Base-by-base conservation (phyloP, 345 rosid species). In the Excoecaria cochinchinensis region DNA sequence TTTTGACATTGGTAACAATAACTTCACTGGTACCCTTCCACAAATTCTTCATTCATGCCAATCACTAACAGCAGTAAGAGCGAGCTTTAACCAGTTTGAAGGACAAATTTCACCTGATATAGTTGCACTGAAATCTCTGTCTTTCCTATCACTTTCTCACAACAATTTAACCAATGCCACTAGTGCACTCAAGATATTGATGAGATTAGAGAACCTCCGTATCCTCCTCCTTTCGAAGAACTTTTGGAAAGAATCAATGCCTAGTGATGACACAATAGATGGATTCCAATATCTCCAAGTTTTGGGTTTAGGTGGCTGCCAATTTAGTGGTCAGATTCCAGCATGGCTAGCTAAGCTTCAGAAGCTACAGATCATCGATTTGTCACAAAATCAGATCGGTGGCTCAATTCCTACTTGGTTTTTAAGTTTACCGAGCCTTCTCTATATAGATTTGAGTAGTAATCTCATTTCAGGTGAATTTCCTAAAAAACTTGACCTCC, bases 1-100 rank as follows among this genome's bases (percentile, higher is more conserved):
- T 56, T 90, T 94, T 48, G 98, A 94, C 79, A 93, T 94, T 11
- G 93, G 97, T 25, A 85, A 89, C 85, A 94, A 94, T 75, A 83
- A 82, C 69, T 94, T 94, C 79, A 81, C 84, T 4, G 98, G 98
- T 53, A 82, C 62, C 42, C 80, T 94, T 75, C 98, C 98, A 48
- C 36, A 42, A 4, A 91, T 76, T 73, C 87, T 94, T 57, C 91
- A 87, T 84, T 84, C 90, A 19, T 92, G 97, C 87, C 87, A 79
- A 67, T 84, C 84, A 31, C 80, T 94, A 25, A 82, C 90, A 57
- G 97, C 97, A 25, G 77, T 94, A 67, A 89, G 98, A 81, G 79
- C 91, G 58, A 92, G 97, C 55, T 87, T 88, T 72, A 94, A 94
- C 77, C 80, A 82, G 74, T 75, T 94, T 58, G 82, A 78, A 46